Evolutionary conservation across 768 basidiomycete genomes (phyloP).

Genomic region (Phylloporus rhodoxanthus): DNA sequence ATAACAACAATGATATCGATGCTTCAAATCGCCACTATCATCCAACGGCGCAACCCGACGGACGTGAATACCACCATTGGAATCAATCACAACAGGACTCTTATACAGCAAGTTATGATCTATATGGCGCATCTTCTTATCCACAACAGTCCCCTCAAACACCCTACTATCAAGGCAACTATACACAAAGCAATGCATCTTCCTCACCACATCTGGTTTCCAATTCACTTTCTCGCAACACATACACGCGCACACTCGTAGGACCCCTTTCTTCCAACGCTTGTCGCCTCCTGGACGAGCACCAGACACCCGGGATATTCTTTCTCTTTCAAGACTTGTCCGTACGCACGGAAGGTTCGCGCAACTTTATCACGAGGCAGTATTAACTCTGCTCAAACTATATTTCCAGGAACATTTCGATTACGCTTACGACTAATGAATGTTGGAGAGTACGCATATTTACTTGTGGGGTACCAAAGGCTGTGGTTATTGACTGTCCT

Average conservation of each 20-base stretch:
- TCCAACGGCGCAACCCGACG: slow-evolving; percentile 35
- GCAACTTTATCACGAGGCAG: slow-evolving; percentile 23
- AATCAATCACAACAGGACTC: slow-evolving; percentile 23
- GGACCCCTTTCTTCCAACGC: slow-evolving; percentile 87
- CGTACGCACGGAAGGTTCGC: slow-evolving; percentile 82
- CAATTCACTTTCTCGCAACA: slow-evolving; percentile 53
- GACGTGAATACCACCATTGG: slow-evolving; percentile 32
- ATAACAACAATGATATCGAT: slow-evolving; percentile 8
- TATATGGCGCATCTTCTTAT: slow-evolving; percentile 24
- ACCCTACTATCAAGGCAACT: slow-evolving; percentile 26
- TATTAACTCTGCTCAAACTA: slow-evolving; percentile 20
- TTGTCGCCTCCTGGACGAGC: slow-evolving; percentile 76
- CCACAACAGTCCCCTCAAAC: slow-evolving; percentile 27
- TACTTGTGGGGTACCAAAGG: slow-evolving; percentile 11
- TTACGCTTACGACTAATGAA: slow-evolving; percentile 85
- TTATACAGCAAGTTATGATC: slow-evolving; percentile 24
- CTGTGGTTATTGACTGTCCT: slow-evolving; percentile 20
- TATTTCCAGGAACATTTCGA: slow-evolving; percentile 66
- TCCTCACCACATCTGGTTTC: slow-evolving; percentile 29
- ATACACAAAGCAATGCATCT: slow-evolving; percentile 21
- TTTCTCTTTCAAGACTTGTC: slow-evolving; percentile 95
- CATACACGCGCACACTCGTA: slow-evolving; percentile 83
- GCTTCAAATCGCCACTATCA: slow-evolving; percentile 4
- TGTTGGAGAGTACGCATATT: slow-evolving; percentile 74
- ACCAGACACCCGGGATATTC: slow-evolving; percentile 82